These are phyloP conservation scores for Mycena latifolia DNA, from an alignment of 768 basidiomycete species.

Conservation along the genomic window DNA sequence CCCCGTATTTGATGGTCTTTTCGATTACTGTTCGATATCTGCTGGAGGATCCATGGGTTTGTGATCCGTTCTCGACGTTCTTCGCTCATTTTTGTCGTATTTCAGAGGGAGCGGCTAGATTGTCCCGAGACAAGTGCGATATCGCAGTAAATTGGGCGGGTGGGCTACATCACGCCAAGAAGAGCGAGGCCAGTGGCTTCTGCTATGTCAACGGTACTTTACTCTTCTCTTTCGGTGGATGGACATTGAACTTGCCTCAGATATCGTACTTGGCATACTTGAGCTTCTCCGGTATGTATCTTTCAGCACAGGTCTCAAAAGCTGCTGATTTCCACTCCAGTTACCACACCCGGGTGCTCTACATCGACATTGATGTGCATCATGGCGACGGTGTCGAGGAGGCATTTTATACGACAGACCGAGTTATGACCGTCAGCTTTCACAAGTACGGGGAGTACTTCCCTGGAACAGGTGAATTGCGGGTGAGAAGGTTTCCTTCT, in stretches of 20 bases:
- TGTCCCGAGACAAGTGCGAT: conserved; percentile 97
- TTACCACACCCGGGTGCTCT: conserved; percentile 94
- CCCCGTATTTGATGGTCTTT: conserved; percentile 97
- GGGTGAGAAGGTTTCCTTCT: conserved; percentile 61
- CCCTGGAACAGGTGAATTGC: conserved; percentile 97
- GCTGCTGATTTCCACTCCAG: conserved; percentile 53
- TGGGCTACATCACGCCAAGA: conserved; percentile 98
- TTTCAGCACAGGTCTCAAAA: neutral
- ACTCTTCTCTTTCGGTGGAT: neutral
- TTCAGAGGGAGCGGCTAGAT: conserved; percentile 95
- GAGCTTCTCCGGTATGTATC: conserved; percentile 83
- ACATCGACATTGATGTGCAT: conserved; percentile 99
- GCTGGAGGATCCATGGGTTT: conserved; percentile 99
- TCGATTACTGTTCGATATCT: conserved; percentile 99
- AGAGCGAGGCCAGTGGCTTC: conserved; percentile 98
- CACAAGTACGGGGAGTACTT: conserved; percentile 99
- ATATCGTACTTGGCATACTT: conserved; percentile 96
- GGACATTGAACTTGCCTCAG: conserved; percentile 54
- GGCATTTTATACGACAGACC: conserved; percentile 98
- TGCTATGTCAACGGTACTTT: conserved; percentile 95
- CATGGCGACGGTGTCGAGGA: conserved; percentile 99
- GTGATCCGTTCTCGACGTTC: conserved; percentile 39
- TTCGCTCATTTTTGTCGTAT: neutral
- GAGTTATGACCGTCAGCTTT: conserved; percentile 98
- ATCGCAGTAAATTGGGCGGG: conserved; percentile 99